These are phyloP conservation scores for Phaffia rhodozyma DNA, from an alignment of 1,284 basidiomycete genomes.

Conservation along the genomic window DNA sequence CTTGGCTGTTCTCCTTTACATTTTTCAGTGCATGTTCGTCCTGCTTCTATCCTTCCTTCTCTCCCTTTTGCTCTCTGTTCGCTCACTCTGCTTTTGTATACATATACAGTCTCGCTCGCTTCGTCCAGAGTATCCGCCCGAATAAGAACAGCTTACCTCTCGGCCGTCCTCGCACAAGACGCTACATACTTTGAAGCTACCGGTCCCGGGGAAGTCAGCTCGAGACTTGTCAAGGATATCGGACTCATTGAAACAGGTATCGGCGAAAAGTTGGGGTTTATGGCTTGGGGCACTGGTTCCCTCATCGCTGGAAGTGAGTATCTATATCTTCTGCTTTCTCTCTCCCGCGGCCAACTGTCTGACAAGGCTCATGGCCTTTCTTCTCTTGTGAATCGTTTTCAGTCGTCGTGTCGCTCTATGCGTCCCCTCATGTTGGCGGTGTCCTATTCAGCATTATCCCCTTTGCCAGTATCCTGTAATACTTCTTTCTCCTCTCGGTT, in stretches of 20 bases:
- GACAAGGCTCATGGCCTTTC: not conserved
- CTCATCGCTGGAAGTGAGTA: conserved; percentile 5
- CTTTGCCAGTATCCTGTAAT: conserved; percentile 25
- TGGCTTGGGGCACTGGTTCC: not conserved
- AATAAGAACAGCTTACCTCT: conserved; percentile 34
- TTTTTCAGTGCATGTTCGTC: not conserved
- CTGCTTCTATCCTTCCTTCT: not conserved
- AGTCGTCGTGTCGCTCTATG: conserved; percentile 33
- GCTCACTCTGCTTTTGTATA: not conserved
- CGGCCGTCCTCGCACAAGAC: conserved; percentile 36
- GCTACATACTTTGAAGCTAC: conserved; percentile 36
- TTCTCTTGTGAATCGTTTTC: not conserved
- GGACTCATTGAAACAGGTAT: conserved; percentile 32
- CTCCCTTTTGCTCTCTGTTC: not conserved
- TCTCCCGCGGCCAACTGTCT: not conserved
- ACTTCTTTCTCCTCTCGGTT: not conserved
- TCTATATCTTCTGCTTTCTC: not conserved
- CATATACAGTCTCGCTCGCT: conserved; percentile 6
- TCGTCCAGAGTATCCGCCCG: conserved; percentile 14
- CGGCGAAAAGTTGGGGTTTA: conserved; percentile 34
- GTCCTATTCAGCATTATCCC: conserved; percentile 35
- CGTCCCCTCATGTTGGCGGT: conserved; percentile 34
- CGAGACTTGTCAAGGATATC: conserved; percentile 35
- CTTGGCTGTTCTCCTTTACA: not conserved
- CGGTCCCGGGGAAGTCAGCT: conserved; percentile 37